These are phyloP conservation scores for Sicyos baderoa DNA, from an alignment of 306 rosid species.

Conservation along the genomic window DNA sequence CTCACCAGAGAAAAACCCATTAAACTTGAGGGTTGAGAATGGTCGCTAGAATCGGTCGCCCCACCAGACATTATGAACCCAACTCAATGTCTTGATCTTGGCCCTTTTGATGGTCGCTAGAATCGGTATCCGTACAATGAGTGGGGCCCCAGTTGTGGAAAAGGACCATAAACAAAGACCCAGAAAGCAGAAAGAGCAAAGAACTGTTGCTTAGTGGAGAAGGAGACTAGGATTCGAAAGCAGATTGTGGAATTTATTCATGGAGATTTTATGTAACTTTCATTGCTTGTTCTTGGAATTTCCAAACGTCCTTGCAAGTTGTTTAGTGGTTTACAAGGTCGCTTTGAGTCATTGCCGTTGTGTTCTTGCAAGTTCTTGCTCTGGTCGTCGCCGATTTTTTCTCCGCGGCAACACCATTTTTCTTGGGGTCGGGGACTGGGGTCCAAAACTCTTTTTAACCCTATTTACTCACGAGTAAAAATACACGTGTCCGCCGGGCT, in stretches of 20 bases:
- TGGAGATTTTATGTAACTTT: neutral
- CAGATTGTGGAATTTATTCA: constrained; percentile 11
- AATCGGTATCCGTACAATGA: constrained; percentile 10
- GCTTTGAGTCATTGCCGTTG: neutral
- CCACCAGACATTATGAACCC: constrained; percentile 10
- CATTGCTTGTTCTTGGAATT: neutral
- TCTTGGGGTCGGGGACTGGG: neutral
- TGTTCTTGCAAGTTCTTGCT: neutral
- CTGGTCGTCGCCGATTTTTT: constrained; percentile 3
- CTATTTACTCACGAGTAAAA: no score
- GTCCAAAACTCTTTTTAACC: neutral
- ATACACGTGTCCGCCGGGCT: no score
- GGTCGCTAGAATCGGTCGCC: neutral
- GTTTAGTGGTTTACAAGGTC: neutral
- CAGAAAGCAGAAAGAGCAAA: neutral
- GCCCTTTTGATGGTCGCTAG: neutral
- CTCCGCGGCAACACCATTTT: neutral
- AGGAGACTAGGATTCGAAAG: neutral
- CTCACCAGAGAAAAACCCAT: neutral
- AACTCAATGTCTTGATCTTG: neutral
- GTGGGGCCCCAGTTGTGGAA: constrained; percentile 11
- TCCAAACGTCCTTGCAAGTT: no score
- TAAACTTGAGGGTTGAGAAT: neutral
- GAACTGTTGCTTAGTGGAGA: neutral
- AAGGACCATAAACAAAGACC: neutral